Evolutionary conservation across 257 asterid genomes (phyloP).

Genomic region (Solanum piurae): DNA sequence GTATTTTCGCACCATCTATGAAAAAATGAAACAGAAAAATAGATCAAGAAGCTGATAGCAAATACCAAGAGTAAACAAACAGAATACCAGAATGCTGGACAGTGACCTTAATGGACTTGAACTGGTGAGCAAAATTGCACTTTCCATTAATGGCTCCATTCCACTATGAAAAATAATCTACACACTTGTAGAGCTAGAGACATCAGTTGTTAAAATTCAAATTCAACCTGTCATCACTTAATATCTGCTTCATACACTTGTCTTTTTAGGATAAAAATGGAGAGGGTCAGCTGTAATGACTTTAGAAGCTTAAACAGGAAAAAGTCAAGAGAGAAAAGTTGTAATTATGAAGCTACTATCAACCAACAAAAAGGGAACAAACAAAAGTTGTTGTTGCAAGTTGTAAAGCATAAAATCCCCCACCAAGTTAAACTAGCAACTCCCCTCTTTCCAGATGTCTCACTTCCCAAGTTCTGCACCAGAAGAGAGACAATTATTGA

Average conservation of each 20-base stretch:
- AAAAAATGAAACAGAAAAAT: background rate
- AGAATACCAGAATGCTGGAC: background rate
- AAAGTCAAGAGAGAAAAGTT: background rate
- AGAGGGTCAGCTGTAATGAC: background rate
- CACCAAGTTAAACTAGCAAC: background rate
- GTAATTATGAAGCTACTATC: background rate
- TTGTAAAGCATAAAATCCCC: background rate
- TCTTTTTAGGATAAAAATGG: background rate
- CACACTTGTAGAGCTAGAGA: background rate
- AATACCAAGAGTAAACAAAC: background rate
- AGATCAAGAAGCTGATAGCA: background rate
- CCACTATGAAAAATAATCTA: background rate
- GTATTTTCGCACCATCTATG: background rate
- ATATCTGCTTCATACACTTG: constrained; percentile 5
- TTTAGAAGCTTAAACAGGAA: background rate
- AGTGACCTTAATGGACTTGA: background rate
- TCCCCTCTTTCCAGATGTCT: constrained; percentile 19
- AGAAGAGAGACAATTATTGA: constrained; percentile 3
- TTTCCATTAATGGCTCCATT: background rate
- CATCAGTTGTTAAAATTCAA: background rate
- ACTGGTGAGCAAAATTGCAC: background rate
- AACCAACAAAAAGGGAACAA: background rate
- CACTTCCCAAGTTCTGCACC: background rate
- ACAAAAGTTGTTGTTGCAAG: background rate
- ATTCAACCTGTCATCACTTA: background rate